phyloP scores from a whole-genome alignment of 2,329 filamentous ascomycete species.

The Ascochyta pisi region DNA sequence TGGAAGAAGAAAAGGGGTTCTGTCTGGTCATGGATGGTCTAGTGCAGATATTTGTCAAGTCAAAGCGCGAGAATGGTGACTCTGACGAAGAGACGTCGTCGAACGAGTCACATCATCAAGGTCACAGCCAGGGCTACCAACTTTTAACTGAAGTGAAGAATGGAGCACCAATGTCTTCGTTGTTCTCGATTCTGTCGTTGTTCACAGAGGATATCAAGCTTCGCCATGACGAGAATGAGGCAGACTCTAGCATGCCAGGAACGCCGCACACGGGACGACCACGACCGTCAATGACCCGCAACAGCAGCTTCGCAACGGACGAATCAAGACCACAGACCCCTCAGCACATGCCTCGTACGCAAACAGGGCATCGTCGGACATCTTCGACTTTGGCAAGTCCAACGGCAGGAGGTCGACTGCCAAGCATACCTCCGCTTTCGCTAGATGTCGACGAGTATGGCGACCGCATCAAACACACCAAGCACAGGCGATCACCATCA shows the following conservation, averaged over 20 bases:
- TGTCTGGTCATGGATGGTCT: slow-evolving; percentile 96
- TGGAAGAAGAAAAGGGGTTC: slow-evolving; percentile 98
- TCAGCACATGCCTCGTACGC: slow-evolving; percentile 25
- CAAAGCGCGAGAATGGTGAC: slow-evolving; percentile 61
- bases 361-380: slow-evolving; percentile 34
- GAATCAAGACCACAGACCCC: slow-evolving; percentile 44
- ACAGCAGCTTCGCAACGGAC: slow-evolving; percentile 41
- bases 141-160: slow-evolving; percentile 97
- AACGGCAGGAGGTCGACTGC: slow-evolving; percentile 47
- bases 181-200: slow-evolving; percentile 95
- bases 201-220: slow-evolving; percentile 95
- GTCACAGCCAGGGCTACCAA: slow-evolving; percentile 85
- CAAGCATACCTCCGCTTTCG: slow-evolving; percentile 76
- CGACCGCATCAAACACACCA: slow-evolving; percentile 30
- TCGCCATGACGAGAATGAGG: slow-evolving; percentile 69
- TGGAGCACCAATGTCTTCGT: slow-evolving; percentile 95
- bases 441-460: slow-evolving; percentile 60
- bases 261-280: slow-evolving; percentile 31
- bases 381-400: slow-evolving; percentile 44
- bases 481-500: slow-evolving; percentile 33
- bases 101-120: slow-evolving; percentile 66
- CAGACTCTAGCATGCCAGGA: slow-evolving; percentile 35
- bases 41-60: slow-evolving; percentile 98
- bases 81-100: slow-evolving; percentile 50
- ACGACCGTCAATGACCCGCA: slow-evolving; percentile 33